phyloP scores from a whole-genome alignment of 805 yeast species.

The Starmerella sirachaensis region DNA sequence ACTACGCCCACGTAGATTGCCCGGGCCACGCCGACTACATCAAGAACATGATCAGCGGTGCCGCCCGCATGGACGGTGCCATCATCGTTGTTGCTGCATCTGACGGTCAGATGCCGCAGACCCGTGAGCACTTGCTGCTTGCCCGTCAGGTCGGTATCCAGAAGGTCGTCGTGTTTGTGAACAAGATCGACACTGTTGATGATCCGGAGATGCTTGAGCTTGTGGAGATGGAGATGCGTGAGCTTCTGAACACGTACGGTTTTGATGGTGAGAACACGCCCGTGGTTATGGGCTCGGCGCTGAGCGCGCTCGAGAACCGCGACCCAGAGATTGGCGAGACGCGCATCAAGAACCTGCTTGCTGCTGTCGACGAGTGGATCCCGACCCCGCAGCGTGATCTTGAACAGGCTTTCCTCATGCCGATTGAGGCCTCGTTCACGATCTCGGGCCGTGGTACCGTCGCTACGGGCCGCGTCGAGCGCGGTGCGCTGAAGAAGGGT shows the following conservation, averaged over 20 bases:
- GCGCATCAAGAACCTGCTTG: constrained; percentile 71
- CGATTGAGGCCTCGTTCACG: constrained; percentile 94
- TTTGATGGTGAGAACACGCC: constrained; percentile 98
- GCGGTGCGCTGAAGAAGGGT: constrained; percentile 95
- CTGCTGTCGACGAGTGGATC: constrained; percentile 84
- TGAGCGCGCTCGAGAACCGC: constrained; percentile 84
- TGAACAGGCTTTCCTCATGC: constrained; percentile 93
- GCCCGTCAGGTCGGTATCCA: constrained; percentile 99
- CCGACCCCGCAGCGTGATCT: constrained; percentile 96
- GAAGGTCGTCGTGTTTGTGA: constrained; percentile 91
- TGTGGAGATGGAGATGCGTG: constrained; percentile 99
- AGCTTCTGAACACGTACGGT: constrained; percentile 76
- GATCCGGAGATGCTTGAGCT: constrained; percentile 99
- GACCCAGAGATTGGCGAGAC: constrained; percentile 85
- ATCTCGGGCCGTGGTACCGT: constrained; percentile 99
- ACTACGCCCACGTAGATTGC: constrained; percentile 95
- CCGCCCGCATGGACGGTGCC: constrained; percentile 99
- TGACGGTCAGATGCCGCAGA: constrained; percentile 99
- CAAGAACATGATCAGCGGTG: constrained; percentile 98
- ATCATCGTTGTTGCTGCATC: constrained; percentile 98
- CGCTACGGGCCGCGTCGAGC: constrained; percentile 97
- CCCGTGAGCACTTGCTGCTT: constrained; percentile 94
- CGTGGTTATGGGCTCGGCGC: constrained; percentile 95
- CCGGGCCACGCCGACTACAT: constrained; percentile 99
- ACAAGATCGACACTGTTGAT: constrained; percentile 95